phyloP scores from a whole-genome alignment of 768 basidiomycete genomes.

The Serendipita sp. region DNA sequence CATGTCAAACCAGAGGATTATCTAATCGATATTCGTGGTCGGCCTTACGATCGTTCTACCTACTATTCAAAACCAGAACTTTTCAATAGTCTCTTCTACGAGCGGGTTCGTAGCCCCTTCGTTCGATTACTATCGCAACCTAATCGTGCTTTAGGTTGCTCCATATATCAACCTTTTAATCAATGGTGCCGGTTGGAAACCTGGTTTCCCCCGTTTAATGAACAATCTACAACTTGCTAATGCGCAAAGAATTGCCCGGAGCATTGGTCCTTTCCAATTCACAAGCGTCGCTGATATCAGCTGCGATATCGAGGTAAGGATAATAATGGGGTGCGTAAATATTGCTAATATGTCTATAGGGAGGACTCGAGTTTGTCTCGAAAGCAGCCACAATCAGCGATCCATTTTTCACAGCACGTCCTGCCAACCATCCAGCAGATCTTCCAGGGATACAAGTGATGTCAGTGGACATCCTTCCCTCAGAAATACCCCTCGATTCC shows the following conservation, averaged over 20 bases:
- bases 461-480: slow-evolving; percentile 82
- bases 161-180: slow-evolving; percentile 73
- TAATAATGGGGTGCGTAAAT: too few species aligned
- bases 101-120: slow-evolving; percentile 29
- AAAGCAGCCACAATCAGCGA: slow-evolving; percentile 54
- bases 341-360: slow-evolving; percentile 24
- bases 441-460: slow-evolving; percentile 55
- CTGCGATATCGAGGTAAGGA: slow-evolving; percentile 59
- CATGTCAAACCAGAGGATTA: slow-evolving; percentile 59
- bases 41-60: slow-evolving; percentile 39
- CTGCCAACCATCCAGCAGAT: slow-evolving; percentile 25
- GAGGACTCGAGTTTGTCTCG: slow-evolving; percentile 71
- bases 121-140: not conserved
- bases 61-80: slow-evolving; percentile 59
- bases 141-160: slow-evolving; percentile 38
- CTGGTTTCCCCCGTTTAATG: slow-evolving; percentile 64
- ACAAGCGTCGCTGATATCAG: slow-evolving; percentile 73
- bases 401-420: slow-evolving; percentile 47
- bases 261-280: slow-evolving; percentile 36
- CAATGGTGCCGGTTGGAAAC: slow-evolving; percentile 76
- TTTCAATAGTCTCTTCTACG: slow-evolving; percentile 52
- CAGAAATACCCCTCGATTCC: slow-evolving; percentile 68
- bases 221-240: slow-evolving; percentile 41
- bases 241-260: slow-evolving; percentile 33
- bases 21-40: slow-evolving; percentile 33